Evolutionary conservation across 805 yeast species (phyloP).

Genomic region (Lipomyces oligophaga): DNA sequence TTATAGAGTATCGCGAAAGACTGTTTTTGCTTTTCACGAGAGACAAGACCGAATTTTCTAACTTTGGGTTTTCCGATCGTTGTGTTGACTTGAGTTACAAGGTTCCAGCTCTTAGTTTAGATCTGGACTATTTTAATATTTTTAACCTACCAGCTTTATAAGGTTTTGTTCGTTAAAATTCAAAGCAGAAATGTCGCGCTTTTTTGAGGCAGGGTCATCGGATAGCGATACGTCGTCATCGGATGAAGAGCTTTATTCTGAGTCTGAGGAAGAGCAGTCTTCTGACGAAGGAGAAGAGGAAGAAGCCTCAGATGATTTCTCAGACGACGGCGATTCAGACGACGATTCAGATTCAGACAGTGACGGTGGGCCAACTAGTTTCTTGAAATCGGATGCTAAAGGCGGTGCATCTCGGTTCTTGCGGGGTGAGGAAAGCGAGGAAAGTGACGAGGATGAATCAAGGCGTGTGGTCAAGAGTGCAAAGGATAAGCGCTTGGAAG

Average conservation of each 20-base stretch:
- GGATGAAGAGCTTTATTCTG: slow-evolving; percentile 54
- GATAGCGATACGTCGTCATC: slow-evolving; percentile 59
- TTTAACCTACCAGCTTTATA: too few species aligned
- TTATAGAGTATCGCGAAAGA: too few species aligned
- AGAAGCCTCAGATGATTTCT: slow-evolving; percentile 45
- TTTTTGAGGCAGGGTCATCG: slow-evolving; percentile 62
- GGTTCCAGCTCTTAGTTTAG: too few species aligned
- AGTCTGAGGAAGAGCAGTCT: slow-evolving; percentile 31
- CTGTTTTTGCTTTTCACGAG: too few species aligned
- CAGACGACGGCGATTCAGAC: slow-evolving; percentile 34
- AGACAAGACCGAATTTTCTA: too few species aligned
- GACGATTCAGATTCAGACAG: slow-evolving; percentile 40
- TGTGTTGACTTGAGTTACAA: too few species aligned
- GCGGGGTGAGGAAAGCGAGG: slow-evolving; percentile 41
- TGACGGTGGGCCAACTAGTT: slow-evolving; percentile 38
- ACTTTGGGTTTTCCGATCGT: too few species aligned
- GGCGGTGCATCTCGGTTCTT: slow-evolving; percentile 39
- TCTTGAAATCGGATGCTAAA: slow-evolving; percentile 38
- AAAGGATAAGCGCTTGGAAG: slow-evolving; percentile 87
- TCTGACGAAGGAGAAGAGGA: slow-evolving; percentile 37
- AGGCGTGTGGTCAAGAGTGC: slow-evolving; percentile 88
- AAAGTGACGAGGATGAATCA: slow-evolving; percentile 55
- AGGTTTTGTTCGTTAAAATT: too few species aligned
- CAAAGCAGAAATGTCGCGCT: slow-evolving; percentile 77
- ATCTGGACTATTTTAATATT: too few species aligned